A percentile compares a stretch with the other conserved stretches of the same genome.
Evolutionary conservation across 345 rosid genomes (phyloP).

Genomic region (Microthlaspi erraticum): DNA sequence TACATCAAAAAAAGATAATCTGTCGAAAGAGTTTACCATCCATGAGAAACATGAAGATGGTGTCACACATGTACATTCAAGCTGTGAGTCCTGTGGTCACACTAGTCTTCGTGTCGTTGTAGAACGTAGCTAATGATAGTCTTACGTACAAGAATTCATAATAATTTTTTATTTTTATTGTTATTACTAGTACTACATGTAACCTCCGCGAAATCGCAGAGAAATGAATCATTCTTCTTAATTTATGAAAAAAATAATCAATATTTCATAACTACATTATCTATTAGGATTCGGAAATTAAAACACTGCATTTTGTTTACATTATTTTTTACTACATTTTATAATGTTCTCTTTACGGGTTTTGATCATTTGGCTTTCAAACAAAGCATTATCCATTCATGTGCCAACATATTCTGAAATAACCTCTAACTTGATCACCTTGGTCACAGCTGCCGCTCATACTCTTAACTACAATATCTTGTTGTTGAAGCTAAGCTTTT

Average conservation of each 20-base stretch:
- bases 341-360: too few relatives aligned
- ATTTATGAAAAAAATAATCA: neutral
- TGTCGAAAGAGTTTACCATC: constrained; percentile 6
- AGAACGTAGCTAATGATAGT: constrained; percentile 34
- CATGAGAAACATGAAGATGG: constrained; percentile 25
- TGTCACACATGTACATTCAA: constrained; percentile 2
- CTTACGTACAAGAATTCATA: neutral
- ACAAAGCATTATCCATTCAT: too few relatives aligned
- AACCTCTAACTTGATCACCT: too few relatives aligned
- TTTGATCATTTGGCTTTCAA: too few relatives aligned
- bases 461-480: too few relatives aligned
- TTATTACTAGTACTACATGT: neutral
- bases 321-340: too few relatives aligned
- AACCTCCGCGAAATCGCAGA: neutral
- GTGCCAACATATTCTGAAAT: too few relatives aligned
- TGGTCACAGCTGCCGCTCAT: too few relatives aligned
- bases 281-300: too few relatives aligned
- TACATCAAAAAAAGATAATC: constrained; percentile 11
- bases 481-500: too few relatives aligned
- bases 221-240: neutral
- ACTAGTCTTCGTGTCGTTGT: constrained; percentile 13
- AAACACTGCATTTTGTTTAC: too few relatives aligned
- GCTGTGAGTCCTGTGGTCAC: constrained; percentile 21
- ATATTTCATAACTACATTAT: too few relatives aligned
- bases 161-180: neutral